These are phyloP conservation scores for Myxozyma geophila DNA, from an alignment of 805 yeast species.

Conservation along the genomic window DNA sequence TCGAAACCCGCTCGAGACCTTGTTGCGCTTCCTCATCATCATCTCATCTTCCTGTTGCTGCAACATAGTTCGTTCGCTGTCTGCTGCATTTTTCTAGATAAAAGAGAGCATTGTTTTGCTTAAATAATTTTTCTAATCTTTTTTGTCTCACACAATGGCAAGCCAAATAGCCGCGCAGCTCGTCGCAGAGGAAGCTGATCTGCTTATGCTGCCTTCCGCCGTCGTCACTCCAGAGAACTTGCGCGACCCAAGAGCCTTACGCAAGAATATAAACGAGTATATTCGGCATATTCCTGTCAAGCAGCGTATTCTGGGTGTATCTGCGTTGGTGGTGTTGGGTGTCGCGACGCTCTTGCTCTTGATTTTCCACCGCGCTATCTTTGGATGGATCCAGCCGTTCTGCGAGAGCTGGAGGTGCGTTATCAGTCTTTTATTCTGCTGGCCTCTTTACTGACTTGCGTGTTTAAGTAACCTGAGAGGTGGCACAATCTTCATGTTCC, in stretches of 20 bases:
- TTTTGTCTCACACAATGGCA: slow-evolving; percentile 7
- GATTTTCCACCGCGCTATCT: slow-evolving; percentile 45
- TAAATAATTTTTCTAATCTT: background rate
- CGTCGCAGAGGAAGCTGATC: slow-evolving; percentile 32
- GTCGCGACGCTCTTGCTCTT: slow-evolving; percentile 38
- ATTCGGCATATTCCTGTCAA: slow-evolving; percentile 17
- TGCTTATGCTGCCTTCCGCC: slow-evolving; percentile 24
- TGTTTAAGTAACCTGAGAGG: slow-evolving; percentile 39
- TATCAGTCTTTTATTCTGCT: background rate
- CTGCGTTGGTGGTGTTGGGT: slow-evolving; percentile 16
- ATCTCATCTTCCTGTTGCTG: too few species aligned
- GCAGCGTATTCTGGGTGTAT: slow-evolving; percentile 27
- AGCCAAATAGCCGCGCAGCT: slow-evolving; percentile 14
- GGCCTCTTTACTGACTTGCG: background rate
- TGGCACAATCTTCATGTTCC: slow-evolving; percentile 52
- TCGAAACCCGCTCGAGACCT: too few species aligned
- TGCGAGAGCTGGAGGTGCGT: slow-evolving; percentile 41
- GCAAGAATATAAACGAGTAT: slow-evolving; percentile 21
- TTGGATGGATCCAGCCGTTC: slow-evolving; percentile 43
- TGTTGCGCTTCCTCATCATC: too few species aligned
- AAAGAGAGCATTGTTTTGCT: too few species aligned
- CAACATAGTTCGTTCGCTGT: background rate
- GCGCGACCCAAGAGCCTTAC: slow-evolving; percentile 15
- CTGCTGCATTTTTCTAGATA: background rate
- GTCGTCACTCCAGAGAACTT: slow-evolving; percentile 10